Evolutionary conservation across 768 basidiomycete species (phyloP).

Genomic region (Macrolepiota albuminosa): DNA sequence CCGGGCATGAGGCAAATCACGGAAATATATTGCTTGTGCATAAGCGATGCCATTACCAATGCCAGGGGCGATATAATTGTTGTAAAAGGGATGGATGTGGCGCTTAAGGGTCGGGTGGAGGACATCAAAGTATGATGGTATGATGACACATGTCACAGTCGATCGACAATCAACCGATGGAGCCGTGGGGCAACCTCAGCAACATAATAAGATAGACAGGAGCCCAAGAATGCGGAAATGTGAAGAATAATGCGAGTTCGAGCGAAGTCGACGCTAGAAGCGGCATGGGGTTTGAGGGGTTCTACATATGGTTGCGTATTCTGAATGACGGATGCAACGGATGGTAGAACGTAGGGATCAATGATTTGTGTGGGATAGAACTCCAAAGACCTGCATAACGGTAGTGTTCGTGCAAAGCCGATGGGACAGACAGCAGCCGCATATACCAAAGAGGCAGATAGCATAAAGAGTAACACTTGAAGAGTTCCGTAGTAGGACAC

Average conservation of each 20-base stretch:
- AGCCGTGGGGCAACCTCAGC: conserved; percentile 14
- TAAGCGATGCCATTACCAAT: conserved; percentile 36
- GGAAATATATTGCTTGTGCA: conserved; percentile 22
- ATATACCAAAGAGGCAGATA: conserved; percentile 46
- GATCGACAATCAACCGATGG: conserved; percentile 9
- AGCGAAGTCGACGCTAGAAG: conserved; percentile 18
- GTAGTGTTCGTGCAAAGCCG: conserved; percentile 26
- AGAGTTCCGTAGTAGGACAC: neutral
- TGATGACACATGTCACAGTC: conserved; percentile 18
- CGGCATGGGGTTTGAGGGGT: conserved; percentile 7
- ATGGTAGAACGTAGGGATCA: conserved; percentile 66
- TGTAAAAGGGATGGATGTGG: conserved; percentile 28
- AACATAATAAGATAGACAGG: conserved; percentile 9
- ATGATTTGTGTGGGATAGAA: conserved; percentile 61
- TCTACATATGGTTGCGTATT: conserved; percentile 34
- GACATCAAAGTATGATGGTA: conserved; percentile 24
- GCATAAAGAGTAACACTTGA: conserved; percentile 24
- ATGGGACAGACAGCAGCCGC: conserved; percentile 44
- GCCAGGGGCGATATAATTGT: conserved; percentile 40
- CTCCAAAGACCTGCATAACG: conserved; percentile 54
- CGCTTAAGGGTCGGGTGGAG: conserved; percentile 27
- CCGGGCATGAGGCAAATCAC: conserved; percentile 8
- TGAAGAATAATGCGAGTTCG: conserved; percentile 26
- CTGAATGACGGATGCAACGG: conserved; percentile 51
- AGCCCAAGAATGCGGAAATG: conserved; percentile 18